Conservation (phyloP, 371 early-diverging fungal species). For the Syncephalastrum sp. region DNA sequence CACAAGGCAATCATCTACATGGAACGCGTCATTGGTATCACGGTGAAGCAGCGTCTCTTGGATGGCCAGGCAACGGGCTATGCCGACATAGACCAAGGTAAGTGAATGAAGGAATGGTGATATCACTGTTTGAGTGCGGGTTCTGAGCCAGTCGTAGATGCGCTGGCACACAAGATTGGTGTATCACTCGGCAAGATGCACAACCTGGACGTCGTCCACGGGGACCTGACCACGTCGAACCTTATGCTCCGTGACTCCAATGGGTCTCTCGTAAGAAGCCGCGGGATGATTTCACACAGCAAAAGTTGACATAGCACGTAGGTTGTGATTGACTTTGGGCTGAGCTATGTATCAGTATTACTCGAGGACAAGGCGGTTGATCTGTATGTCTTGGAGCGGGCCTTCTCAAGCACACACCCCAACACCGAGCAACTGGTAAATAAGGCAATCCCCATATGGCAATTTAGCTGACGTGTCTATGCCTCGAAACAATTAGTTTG, state of each 20-base stretch:
- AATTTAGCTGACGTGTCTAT: slow-evolving; percentile 2
- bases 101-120: not conserved
- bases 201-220: slow-evolving; percentile 87
- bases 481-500: slow-evolving; percentile 53
- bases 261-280: slow-evolving; percentile 49
- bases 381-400: slow-evolving; percentile 97
- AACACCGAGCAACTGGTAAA: slow-evolving; percentile 71
- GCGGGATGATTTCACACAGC: not conserved
- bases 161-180: slow-evolving; percentile 65
- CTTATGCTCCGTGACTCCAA: slow-evolving; percentile 69
- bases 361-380: slow-evolving; percentile 99
- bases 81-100: slow-evolving; percentile 35
- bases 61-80: slow-evolving; percentile 34
- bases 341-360: slow-evolving; percentile 82
- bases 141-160: slow-evolving; percentile 12
- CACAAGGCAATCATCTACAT: slow-evolving; percentile 74
- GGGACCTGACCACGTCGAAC: slow-evolving; percentile 98
- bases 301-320: slow-evolving; percentile 7
- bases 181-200: slow-evolving; percentile 82
- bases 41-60: slow-evolving; percentile 71
- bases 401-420: slow-evolving; percentile 91
- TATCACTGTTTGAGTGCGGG: no score
- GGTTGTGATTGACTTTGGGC: slow-evolving; percentile 97
- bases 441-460: not conserved
- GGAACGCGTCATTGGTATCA: slow-evolving; percentile 78